Base-by-base conservation (phyloP, 2,329 filamentous ascomycete species). In the Dryadomyces quercivorus region DNA sequence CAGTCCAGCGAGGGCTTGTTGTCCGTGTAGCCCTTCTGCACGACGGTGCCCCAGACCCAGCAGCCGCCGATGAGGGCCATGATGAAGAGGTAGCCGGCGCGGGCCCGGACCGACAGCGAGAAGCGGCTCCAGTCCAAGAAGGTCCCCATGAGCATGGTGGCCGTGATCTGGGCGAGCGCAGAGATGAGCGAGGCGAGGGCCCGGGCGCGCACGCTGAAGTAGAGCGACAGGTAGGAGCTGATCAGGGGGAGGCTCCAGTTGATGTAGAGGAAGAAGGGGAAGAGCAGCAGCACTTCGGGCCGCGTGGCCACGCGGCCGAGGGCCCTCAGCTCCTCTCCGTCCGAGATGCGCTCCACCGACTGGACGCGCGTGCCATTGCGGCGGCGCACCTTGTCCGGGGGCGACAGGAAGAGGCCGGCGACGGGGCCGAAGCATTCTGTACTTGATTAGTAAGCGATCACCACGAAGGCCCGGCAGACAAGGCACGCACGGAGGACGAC, bases 401-500 rank as follows among this genome's bases (percentile, higher is more conserved):
- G 69, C 70, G 12, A 78, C 69, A 10, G 51, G n/a, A 52, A 46
- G 22, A 52, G 20, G 43, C 51, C 44, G 44, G 42, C 44, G 5
- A 34, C 26, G 12, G 45, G 45, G 5, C 10, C 31, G 31, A 50
- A 40, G 51, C 56, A 38, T 26, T 59, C 67, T 69, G 62, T 15
- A n/a, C n/a, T 16, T 21, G 0, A 88, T 64, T 4, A 86, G 62
- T 0, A 76, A 84, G 0, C 80, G 75, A 13, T 86, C 72, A 0
- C 83, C 82, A 0, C 81, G 84, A 0, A 76, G 59, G n/a, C n/a
- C n/a, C n/a, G n/a, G n/a, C n/a, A n/a, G n/a, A n/a, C n/a, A n/a
- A n/a, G n/a, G 1, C 80, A 80, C 62, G 70, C 5, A 70, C 89
- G 85, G 0, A 89, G 66, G 0, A 80, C 82, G 55, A 88, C 87